Evolutionary conservation across 2,329 filamentous ascomycete genomes (phyloP), one percentile per base, ranked within the genome.

Genomic region (Amphichorda felina): DNA sequence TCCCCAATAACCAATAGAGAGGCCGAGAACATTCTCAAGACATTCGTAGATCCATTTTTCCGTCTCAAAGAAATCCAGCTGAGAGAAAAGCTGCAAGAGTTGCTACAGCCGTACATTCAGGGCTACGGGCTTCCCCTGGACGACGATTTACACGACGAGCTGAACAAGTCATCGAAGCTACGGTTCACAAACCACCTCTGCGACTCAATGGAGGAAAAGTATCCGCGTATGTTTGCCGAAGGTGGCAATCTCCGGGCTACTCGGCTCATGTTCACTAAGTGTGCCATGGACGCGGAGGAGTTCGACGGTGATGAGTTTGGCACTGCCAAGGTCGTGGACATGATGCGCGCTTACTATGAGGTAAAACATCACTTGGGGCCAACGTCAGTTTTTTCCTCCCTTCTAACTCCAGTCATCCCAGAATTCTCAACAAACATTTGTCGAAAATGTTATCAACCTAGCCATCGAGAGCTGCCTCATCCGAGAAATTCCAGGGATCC

Each of bases 401-500:
- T 10, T 6, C 21, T 24, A 24, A 24, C 10, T 24, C 21, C 6
- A 10, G 10, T 24, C 15, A 5, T 4, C 14, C 19, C 6, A 65
- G 60, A 58, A 62, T 45, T 58, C 61, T 2, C 50, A 61, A 3
- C 44, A 59, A 10, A 63, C 58, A 0, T 68, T 71, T 33, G 52
- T 62, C 3, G 61, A 72, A 4, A 68, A 68, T 15, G 50, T 71
- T 8, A 53, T 61, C 14, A 66, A 57, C n/a, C 50, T 70, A 1
- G 66, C 57, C 0, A 51, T 68, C 1, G 68, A 72, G 42, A 63
- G 61, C 22, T 68, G 63, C 30, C 56, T 72, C 1, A 46, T 72
- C 0, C 45, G 38, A 1, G 54, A 61, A 2, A 38, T 71, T 0
- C 53, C 57, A 1, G 36, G 40, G 0, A 63, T 71, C 3, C 50